Percentiles rank a stretch among this genome's conserved stretches.
Conservation (phyloP, 2,329 filamentous ascomycete species). For the Fusarium haematococcum region DNA sequence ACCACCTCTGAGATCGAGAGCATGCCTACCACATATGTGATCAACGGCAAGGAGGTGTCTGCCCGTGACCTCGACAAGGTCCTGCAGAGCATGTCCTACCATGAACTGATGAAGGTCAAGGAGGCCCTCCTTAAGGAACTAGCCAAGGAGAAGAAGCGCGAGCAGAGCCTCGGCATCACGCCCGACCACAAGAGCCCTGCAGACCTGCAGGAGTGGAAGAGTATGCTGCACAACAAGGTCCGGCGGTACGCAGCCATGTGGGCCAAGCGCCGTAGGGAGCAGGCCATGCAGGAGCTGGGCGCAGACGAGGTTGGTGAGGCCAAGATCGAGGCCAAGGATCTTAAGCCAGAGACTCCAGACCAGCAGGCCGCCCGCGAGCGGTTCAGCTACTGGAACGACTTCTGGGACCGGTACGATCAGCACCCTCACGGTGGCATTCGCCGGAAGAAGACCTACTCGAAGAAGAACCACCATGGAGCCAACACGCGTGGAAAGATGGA, state of each 20-base stretch:
- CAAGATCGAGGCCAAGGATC: slow-evolving; percentile 18
- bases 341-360: slow-evolving; percentile 23
- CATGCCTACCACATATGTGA: slow-evolving; percentile 42
- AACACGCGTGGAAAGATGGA: not conserved
- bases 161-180: slow-evolving; percentile 27
- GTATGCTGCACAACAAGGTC: slow-evolving; percentile 35
- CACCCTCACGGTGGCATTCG: slow-evolving; percentile 2
- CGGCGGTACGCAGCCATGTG: slow-evolving; percentile 33
- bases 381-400: slow-evolving; percentile 39
- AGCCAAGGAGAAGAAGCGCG: slow-evolving; percentile 29
- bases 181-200: not conserved
- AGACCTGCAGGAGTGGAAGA: slow-evolving; percentile 33
- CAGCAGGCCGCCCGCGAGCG: slow-evolving; percentile 28
- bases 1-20: slow-evolving; percentile 47
- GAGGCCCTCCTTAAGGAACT: slow-evolving; percentile 34
- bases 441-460: not conserved
- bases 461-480: not conserved
- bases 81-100: slow-evolving; percentile 46
- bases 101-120: slow-evolving; percentile 46
- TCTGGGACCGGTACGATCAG: slow-evolving; percentile 45
- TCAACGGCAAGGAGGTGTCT: slow-evolving; percentile 42
- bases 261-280: slow-evolving; percentile 33
- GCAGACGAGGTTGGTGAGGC: not conserved
- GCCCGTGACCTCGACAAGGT: slow-evolving; percentile 45
- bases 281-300: not conserved